Evolutionary conservation across 495 filamentous ascomycete species (phyloP).

Genomic region (Xylaria intraflava): DNA sequence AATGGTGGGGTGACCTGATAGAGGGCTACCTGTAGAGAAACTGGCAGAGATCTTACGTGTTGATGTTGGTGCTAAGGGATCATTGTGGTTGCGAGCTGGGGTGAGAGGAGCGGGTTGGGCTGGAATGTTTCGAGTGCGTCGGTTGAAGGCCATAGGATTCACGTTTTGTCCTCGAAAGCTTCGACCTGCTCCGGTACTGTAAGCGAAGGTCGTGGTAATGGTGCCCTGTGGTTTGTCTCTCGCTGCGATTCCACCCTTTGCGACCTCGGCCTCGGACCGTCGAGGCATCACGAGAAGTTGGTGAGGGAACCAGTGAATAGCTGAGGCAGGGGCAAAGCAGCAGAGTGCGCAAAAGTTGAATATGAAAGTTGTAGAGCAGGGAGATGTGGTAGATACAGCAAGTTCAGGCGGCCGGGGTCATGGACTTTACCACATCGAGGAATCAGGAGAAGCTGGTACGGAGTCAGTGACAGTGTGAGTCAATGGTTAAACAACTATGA

Average conservation of each 20-base stretch:
- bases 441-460: background rate
- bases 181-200: background rate
- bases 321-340: background rate
- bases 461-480: background rate
- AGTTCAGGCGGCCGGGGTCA: background rate
- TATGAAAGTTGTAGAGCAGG: background rate
- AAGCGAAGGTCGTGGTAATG: background rate
- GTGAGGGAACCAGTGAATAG: background rate
- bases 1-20: constrained; percentile 9
- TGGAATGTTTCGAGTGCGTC: background rate
- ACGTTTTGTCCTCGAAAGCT: background rate
- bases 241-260: background rate
- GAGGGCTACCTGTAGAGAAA: constrained; percentile 7
- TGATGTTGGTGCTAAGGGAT: constrained; percentile 7
- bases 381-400: background rate
- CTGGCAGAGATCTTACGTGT: constrained; percentile 17
- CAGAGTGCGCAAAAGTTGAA: background rate
- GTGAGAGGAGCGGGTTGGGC: background rate
- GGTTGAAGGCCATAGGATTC: background rate
- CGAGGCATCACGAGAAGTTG: background rate
- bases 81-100: background rate
- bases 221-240: background rate
- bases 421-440: background rate
- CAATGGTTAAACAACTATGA: background rate
- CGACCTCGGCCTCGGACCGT: background rate